Base-by-base conservation (phyloP, 352 stramenopile species). In the Thalassiosira exigua region DNA sequence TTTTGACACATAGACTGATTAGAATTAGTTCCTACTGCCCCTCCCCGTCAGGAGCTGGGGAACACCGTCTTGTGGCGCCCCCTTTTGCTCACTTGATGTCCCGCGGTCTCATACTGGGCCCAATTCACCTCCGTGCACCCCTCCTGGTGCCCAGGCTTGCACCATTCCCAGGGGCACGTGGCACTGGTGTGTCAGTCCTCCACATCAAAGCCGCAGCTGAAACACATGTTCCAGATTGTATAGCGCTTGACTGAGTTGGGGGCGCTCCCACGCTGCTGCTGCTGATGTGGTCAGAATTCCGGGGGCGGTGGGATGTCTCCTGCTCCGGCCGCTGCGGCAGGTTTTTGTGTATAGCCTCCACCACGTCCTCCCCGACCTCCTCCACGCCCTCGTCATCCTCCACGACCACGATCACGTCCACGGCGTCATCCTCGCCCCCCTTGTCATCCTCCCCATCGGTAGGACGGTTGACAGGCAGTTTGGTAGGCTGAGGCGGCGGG, bases 221-320 rank as follows among this genome's bases (percentile, higher is more conserved):
- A 64, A 21, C 52, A 74, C 19, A 50, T 50, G 27, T 74, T 74
- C 52, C 36, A 58, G 48, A 65, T 74, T 22, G 61, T 64, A 30
- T 58, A 74, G 22, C 62, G 22, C 24, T 74, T 74, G n/a, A 33
- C 60, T 4, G 44, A 36, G 51, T 72, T 74, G 24, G n/a, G n/a
- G n/a, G n/a, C n/a, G n/a, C n/a, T n/a, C 48, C 7, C 17, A 27
- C n/a, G n/a, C 7, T 21, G 48, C n/a, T 56, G 48, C 48, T 21
- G 7, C 48, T 22, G 5, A 19, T 5, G 48, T 19, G 9, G 48
- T 19, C 5, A 9, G 17, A 11, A 27, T 19, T 9, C 48, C n/a
- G 22, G 48, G 48, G 21, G 48, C 17, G 12, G 17, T 56, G 48
- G 17, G 17, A 56, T n/a, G n/a, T n/a, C n/a, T n/a, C n/a, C n/a